Evolutionary conservation across 2,329 filamentous ascomycete genomes (phyloP).

Genomic region (Aspergillus fumigatiaffinis): DNA sequence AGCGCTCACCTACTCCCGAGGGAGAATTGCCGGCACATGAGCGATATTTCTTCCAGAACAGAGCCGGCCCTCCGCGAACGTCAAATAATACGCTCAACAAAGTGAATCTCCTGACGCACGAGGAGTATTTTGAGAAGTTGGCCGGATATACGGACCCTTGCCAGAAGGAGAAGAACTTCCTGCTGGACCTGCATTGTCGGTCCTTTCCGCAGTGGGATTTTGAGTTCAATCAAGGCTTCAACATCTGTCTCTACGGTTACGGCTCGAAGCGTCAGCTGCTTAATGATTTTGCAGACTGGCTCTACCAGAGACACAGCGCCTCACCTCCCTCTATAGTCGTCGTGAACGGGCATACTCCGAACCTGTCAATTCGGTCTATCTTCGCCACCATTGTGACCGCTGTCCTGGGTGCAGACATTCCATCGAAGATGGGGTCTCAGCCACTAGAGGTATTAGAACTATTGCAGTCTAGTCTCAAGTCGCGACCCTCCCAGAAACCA

Average conservation of each 20-base stretch:
- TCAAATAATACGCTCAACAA: slow-evolving; percentile 79
- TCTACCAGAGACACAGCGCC: slow-evolving; percentile 48
- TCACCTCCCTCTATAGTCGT: slow-evolving; percentile 64
- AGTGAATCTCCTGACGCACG: slow-evolving; percentile 75
- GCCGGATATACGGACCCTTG: slow-evolving; percentile 66
- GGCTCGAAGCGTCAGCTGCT: slow-evolving; percentile 80
- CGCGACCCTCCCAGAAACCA: slow-evolving; percentile 36
- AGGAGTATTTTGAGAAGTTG: slow-evolving; percentile 78
- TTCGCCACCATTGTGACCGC: slow-evolving; percentile 61
- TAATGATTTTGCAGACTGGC: slow-evolving; percentile 68
- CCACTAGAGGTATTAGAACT: slow-evolving; percentile 65
- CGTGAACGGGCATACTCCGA: slow-evolving; percentile 72
- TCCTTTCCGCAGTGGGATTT: slow-evolving; percentile 92
- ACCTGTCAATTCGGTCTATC: slow-evolving; percentile 43
- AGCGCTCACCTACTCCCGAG: slow-evolving; percentile 73
- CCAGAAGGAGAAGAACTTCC: slow-evolving; percentile 62
- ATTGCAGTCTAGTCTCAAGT: slow-evolving; percentile 59
- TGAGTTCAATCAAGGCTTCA: slow-evolving; percentile 82
- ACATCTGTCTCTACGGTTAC: slow-evolving; percentile 86
- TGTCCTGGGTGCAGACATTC: slow-evolving; percentile 44
- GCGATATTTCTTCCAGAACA: slow-evolving; percentile 89
- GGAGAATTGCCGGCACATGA: slow-evolving; percentile 81
- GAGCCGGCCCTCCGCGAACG: slow-evolving; percentile 74
- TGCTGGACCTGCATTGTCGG: slow-evolving; percentile 71
- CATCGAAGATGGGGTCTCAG: slow-evolving; percentile 57